Percentiles rank a stretch among this genome's conserved stretches.
Conservation (phyloP, 129 eudicot species). For the Tanacetum coccineum region DNA sequence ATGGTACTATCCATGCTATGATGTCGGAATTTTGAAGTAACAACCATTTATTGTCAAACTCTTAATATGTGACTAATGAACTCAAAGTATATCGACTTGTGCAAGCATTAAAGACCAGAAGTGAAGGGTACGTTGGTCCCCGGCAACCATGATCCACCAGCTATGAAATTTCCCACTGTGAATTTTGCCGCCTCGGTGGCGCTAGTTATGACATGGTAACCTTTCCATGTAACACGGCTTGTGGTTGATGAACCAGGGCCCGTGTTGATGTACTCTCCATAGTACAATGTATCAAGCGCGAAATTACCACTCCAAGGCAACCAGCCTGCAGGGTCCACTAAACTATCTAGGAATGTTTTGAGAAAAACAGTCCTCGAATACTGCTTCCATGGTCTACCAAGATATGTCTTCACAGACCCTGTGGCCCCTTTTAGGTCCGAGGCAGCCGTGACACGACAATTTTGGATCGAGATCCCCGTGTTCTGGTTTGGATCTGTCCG, state of each 20-base stretch:
- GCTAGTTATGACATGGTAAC: constrained; percentile 47
- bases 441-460: constrained; percentile 42
- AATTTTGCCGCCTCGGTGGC: constrained; percentile 40
- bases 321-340: constrained; percentile 51
- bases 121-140: constrained; percentile 47
- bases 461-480: constrained; percentile 52
- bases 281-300: constrained; percentile 43
- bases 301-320: constrained; percentile 48
- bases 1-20: constrained; percentile 11
- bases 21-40: constrained; percentile 20
- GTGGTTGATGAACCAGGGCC: constrained; percentile 45
- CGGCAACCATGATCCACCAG: constrained; percentile 57
- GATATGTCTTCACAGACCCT: constrained; percentile 38
- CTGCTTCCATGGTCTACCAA: constrained; percentile 53
- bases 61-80: constrained; percentile 16
- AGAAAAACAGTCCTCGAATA: constrained; percentile 52
- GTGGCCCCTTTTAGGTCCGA: constrained; percentile 28
- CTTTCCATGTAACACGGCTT: constrained; percentile 46
- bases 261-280: constrained; percentile 47
- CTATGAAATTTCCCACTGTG: constrained; percentile 47
- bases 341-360: constrained; percentile 32
- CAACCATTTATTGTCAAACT: constrained; percentile 23
- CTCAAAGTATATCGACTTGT: constrained; percentile 11
- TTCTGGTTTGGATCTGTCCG: constrained; percentile 53
- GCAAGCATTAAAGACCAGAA: constrained; percentile 43